Conservation (phyloP, 371 early-diverging fungal species). For the Chytridiales sp. region DNA sequence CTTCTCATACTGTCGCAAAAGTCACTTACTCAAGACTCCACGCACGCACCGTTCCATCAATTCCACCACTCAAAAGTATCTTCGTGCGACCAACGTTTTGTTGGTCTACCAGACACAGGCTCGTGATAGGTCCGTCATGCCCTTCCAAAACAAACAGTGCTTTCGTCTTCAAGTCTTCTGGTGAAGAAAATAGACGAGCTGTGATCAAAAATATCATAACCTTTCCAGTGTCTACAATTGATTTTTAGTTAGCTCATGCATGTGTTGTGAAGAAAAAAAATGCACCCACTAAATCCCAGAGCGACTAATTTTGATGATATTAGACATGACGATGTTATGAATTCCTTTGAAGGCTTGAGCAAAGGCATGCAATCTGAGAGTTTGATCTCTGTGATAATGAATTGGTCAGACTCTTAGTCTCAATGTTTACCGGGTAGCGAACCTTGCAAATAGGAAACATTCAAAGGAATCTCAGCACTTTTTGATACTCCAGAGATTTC, state of each 20-base stretch:
- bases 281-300: conserved; percentile 30
- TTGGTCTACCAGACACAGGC: conserved; percentile 27
- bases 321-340: too few relatives aligned
- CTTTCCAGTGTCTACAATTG: conserved; percentile 30
- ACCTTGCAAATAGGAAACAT: too few relatives aligned
- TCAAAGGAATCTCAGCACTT: too few relatives aligned
- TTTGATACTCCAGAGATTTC: too few relatives aligned
- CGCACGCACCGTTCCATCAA: conserved; percentile 68
- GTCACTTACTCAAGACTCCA: conserved; percentile 72
- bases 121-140: conserved; percentile 29
- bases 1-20: background rate
- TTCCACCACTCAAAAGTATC: conserved; percentile 54
- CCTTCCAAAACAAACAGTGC: conserved; percentile 44
- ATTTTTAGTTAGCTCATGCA: too few relatives aligned
- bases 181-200: conserved; percentile 21
- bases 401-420: too few relatives aligned
- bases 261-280: conserved; percentile 1
- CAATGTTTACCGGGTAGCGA: too few relatives aligned
- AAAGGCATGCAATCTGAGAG: too few relatives aligned
- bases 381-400: too few relatives aligned
- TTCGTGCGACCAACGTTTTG: conserved; percentile 14
- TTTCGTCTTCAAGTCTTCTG: conserved; percentile 10
- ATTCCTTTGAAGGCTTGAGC: too few relatives aligned
- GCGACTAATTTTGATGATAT: conserved; percentile 30
- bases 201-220: conserved; percentile 30